Conservation (phyloP, 768 basidiomycete species). For the Paxillus involutus region DNA sequence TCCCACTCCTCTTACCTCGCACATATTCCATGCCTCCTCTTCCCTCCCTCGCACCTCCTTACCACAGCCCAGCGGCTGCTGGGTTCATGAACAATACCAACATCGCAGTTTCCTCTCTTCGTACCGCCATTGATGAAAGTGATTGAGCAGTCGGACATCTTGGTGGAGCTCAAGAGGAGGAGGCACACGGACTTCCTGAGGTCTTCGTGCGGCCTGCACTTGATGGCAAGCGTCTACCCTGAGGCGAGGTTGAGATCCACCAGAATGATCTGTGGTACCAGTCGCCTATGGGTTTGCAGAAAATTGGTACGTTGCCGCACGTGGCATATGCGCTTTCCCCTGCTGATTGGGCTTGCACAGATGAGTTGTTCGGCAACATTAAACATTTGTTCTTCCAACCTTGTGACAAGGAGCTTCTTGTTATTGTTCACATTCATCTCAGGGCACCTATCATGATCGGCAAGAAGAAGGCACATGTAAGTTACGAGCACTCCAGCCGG, state of each 20-base stretch:
- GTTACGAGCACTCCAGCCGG: conserved; percentile 23
- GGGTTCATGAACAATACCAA: conserved; percentile 37
- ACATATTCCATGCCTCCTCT: conserved; percentile 34
- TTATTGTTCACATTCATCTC: conserved; percentile 91
- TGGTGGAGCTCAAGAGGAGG: conserved; percentile 86
- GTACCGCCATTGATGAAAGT: conserved; percentile 35
- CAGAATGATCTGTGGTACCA: conserved; percentile 95
- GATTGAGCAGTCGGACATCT: no score
- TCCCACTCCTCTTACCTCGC: conserved; percentile 31
- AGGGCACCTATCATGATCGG: conserved; percentile 98
- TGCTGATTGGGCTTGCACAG: conserved; percentile 40
- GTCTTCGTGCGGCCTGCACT: conserved; percentile 92
- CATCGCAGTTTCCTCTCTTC: conserved; percentile 35
- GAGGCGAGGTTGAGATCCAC: conserved; percentile 98
- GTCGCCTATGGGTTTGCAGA: conserved; percentile 83
- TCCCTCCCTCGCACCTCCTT: conserved; percentile 26
- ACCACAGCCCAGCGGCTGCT: conserved; percentile 21
- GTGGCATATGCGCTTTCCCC: background rate
- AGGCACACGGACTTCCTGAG: conserved; percentile 82
- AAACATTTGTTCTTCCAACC: conserved; percentile 99
- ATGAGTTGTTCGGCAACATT: conserved; percentile 94
- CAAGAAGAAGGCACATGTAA: conserved; percentile 94
- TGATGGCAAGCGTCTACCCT: conserved; percentile 93
- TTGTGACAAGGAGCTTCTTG: conserved; percentile 92
- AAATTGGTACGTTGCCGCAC: conserved; percentile 65